Conservation (phyloP, 2,329 filamentous ascomycete species). For the Alternaria brassicicola region DNA sequence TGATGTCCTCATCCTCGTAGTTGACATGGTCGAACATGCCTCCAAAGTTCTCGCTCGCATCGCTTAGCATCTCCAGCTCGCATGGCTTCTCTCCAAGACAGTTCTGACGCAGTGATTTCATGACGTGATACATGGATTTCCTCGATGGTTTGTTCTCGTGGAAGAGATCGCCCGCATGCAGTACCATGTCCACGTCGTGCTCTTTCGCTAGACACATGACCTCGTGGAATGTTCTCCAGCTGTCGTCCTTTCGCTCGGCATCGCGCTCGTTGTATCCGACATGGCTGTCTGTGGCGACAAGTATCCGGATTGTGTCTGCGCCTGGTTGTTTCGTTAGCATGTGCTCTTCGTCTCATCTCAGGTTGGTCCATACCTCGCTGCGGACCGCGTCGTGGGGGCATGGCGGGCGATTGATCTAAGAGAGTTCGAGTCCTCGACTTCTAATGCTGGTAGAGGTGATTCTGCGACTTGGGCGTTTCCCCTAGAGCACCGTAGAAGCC, state of each 20-base stretch:
- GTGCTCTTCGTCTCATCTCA: neutral
- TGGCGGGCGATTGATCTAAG: slow-evolving; percentile 10
- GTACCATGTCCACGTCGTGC: slow-evolving; percentile 95
- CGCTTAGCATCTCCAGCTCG: slow-evolving; percentile 91
- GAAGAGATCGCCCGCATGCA: slow-evolving; percentile 93
- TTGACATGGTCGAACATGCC: slow-evolving; percentile 91
- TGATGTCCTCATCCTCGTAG: slow-evolving; percentile 97
- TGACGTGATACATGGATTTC: slow-evolving; percentile 96
- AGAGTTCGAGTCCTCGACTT: neutral
- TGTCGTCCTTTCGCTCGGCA: slow-evolving; percentile 92
- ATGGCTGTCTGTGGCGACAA: slow-evolving; percentile 96
- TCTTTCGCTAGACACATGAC: slow-evolving; percentile 86
- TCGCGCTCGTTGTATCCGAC: slow-evolving; percentile 96
- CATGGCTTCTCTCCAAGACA: slow-evolving; percentile 95
- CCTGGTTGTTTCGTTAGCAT: slow-evolving; percentile 45
- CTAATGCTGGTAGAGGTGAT: neutral
- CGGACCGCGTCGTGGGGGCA: slow-evolving; percentile 35
- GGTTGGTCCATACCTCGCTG: slow-evolving; percentile 35
- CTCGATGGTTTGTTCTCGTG: slow-evolving; percentile 98
- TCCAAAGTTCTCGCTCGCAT: slow-evolving; percentile 88
- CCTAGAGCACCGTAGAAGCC: neutral
- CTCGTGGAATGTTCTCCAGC: slow-evolving; percentile 95
- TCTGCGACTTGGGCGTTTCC: neutral
- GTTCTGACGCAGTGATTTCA: slow-evolving; percentile 90
- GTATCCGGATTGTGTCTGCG: slow-evolving; percentile 88